phyloP scores from a whole-genome alignment of 202 grass and related monocot genomes.

The Schoenoplectus triqueter region DNA sequence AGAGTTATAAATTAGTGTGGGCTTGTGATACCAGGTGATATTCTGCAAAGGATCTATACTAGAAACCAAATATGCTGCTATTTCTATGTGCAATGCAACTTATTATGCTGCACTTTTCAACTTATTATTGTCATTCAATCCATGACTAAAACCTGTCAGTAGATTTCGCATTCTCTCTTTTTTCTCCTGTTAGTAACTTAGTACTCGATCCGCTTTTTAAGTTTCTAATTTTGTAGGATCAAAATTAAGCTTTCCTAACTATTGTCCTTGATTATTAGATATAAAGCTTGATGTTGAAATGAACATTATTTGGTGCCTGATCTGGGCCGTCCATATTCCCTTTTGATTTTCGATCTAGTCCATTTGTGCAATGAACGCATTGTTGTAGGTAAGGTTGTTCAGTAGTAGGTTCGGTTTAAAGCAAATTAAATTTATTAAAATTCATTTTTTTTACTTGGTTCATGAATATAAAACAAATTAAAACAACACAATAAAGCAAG shows the following conservation, averaged over 20 bases:
- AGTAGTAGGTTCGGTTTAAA: background rate
- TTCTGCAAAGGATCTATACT: background rate
- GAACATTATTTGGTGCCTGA: background rate
- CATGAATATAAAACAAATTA: too few species aligned
- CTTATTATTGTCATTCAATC: constrained; percentile 18
- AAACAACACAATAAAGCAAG: too few species aligned
- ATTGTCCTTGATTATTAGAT: background rate
- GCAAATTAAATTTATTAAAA: background rate
- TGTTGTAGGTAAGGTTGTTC: background rate
- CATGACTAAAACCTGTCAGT: background rate
- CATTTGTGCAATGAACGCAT: background rate
- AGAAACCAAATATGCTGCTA: background rate
- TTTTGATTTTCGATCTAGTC: background rate
- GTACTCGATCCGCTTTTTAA: constrained; percentile 13
- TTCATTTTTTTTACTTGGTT: background rate
- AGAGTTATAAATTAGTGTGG: background rate
- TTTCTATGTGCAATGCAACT: background rate
- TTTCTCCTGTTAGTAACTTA: background rate
- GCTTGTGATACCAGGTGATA: background rate
- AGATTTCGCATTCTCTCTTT: background rate
- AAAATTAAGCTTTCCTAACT: background rate
- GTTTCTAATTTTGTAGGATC: constrained; percentile 1
- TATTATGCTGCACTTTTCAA: background rate
- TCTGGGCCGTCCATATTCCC: background rate
- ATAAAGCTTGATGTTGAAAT: background rate